These are phyloP conservation scores for Trypanosoma grayi DNA, from an alignment of 208 protist genomes.

Conservation along the genomic window DNA sequence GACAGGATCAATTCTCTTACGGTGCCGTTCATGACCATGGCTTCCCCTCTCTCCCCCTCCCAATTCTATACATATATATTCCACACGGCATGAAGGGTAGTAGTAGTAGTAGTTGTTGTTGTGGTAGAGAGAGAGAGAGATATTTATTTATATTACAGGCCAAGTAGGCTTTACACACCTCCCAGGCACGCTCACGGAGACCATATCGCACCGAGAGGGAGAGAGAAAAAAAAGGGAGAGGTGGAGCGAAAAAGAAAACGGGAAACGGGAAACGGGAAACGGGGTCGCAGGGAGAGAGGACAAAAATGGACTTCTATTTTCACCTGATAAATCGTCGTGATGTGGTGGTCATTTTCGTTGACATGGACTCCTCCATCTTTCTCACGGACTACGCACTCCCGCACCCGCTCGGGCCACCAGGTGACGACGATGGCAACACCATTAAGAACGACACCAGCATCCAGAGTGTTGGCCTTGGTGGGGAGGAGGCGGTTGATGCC, in stretches of 20 bases:
- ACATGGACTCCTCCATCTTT: conserved; percentile 36
- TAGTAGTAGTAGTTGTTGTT: no score
- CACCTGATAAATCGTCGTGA: conserved; percentile 37
- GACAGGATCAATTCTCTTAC: no score
- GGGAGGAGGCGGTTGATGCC: not conserved
- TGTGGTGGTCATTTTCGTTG: conserved; percentile 47
- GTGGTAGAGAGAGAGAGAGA: no score
- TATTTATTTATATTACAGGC: no score
- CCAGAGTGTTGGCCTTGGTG: not conserved
- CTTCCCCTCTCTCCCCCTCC: no score
- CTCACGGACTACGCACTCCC: conserved; percentile 40
- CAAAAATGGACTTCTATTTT: conserved; percentile 24
- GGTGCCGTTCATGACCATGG: no score
- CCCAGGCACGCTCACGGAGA: no score
- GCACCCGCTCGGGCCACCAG: not conserved
- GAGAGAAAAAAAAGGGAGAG: conserved; percentile 1
- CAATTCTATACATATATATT: no score
- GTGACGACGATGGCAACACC: not conserved
- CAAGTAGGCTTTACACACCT: no score
- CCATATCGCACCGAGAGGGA: not conserved
- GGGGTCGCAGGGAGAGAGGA: not conserved
- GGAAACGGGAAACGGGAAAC: not conserved
- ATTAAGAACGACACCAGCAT: not conserved
- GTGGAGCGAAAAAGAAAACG: not conserved
- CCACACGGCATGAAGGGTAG: no score